Evolutionary conservation across 2,329 filamentous ascomycete genomes (phyloP).

Genomic region (Davidsoniella virescens): DNA sequence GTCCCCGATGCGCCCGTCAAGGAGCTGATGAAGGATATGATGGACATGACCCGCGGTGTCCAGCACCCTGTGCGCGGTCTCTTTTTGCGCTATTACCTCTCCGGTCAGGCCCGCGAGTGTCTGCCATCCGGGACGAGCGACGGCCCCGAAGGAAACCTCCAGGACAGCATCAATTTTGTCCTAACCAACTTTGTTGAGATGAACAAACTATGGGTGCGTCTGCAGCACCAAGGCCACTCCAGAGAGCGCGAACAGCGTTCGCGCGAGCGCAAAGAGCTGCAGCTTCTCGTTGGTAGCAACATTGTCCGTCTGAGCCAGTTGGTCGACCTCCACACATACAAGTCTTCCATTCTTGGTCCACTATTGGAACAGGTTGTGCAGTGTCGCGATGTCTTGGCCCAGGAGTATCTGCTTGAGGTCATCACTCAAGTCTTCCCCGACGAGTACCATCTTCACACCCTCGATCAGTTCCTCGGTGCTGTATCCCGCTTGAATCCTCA

Average conservation of each 20-base stretch:
- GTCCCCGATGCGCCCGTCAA: conserved; percentile 97
- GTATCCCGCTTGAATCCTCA: conserved; percentile 88
- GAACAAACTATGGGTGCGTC: conserved; percentile 97
- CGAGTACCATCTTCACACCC: conserved; percentile 91
- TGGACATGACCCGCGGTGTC: conserved; percentile 98
- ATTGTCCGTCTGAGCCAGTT: conserved; percentile 87
- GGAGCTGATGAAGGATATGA: conserved; percentile 99
- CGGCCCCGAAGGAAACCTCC: conserved; percentile 84
- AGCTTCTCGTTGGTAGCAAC: conserved; percentile 91
- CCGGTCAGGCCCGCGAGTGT: conserved; percentile 81
- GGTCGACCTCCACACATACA: conserved; percentile 89
- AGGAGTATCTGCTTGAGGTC: conserved; percentile 94
- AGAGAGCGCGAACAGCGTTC: conserved; percentile 85
- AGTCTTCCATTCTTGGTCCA: conserved; percentile 72
- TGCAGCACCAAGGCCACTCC: conserved; percentile 95
- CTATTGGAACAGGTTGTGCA: conserved; percentile 94
- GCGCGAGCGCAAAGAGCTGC: conserved; percentile 86
- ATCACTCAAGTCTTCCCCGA: conserved; percentile 98
- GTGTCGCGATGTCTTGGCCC: conserved; percentile 87
- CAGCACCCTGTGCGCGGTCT: conserved; percentile 92
- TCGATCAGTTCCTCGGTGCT: conserved; percentile 86
- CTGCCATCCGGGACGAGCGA: conserved; percentile 70
- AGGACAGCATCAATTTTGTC: conserved; percentile 96
- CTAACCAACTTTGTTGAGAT: conserved; percentile 99
- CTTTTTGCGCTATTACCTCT: conserved; percentile 91